These are phyloP conservation scores for Xylaria arbuscula DNA, from an alignment of 2,329 filamentous ascomycete species.

Conservation along the genomic window DNA sequence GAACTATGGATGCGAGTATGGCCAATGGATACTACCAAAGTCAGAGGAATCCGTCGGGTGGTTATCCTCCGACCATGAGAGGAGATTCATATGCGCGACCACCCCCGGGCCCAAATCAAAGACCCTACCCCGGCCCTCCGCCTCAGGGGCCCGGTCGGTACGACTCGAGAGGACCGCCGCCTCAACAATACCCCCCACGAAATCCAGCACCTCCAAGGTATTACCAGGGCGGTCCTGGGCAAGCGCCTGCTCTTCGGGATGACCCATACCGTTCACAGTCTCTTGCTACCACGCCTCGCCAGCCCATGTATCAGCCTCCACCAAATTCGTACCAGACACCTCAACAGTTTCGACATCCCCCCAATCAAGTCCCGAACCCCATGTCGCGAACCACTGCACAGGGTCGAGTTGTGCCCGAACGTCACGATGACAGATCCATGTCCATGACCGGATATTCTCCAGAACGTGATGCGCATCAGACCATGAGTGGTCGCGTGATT, in stretches of 20 bases:
- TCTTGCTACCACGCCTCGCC: constrained; percentile 80
- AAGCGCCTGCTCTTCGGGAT: constrained; percentile 78
- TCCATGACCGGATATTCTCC: constrained; percentile 87
- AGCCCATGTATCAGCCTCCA: constrained; percentile 75
- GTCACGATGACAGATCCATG: constrained; percentile 94
- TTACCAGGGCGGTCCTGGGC: constrained; percentile 68
- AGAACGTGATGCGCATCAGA: constrained; percentile 85
- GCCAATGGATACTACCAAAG: constrained; percentile 65
- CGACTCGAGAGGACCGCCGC: constrained; percentile 67
- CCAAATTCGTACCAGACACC: constrained; percentile 71
- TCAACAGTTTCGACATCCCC: constrained; percentile 82
- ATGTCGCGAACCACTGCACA: constrained; percentile 87
- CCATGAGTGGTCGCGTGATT: constrained; percentile 91
- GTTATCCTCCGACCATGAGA: constrained; percentile 53
- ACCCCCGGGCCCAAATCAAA: constrained; percentile 64
- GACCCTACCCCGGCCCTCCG: constrained; percentile 77
- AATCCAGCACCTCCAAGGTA: constrained; percentile 65
- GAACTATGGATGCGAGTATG: constrained; percentile 59
- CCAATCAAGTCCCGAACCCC: constrained; percentile 72
- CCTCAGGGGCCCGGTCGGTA: constrained; percentile 63
- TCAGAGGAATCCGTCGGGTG: constrained; percentile 63
- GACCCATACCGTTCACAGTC: constrained; percentile 95
- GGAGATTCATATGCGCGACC: constrained; percentile 56
- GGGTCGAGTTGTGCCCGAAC: constrained; percentile 89
- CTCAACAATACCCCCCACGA: constrained; percentile 58